Percentiles rank a stretch among this genome's conserved stretches.
Conservation (phyloP, 495 filamentous ascomycete genomes). For the Coniosporium apollinis region DNA sequence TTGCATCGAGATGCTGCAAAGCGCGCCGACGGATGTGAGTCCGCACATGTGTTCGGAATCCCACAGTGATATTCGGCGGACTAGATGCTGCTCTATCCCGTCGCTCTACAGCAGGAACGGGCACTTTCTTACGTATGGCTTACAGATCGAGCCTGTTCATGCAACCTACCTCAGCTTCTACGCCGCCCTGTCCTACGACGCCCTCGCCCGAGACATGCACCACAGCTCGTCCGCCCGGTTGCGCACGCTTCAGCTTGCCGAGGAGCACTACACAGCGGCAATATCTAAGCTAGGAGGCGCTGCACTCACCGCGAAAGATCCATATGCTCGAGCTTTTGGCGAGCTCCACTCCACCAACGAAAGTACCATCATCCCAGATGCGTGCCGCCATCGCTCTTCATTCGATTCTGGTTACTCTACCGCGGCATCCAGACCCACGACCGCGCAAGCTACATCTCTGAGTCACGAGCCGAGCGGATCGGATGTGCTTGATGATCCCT, state of each 20-base stretch:
- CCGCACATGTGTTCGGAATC: background rate
- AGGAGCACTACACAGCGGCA: slow-evolving; percentile 15
- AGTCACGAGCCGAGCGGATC: no score
- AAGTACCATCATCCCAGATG: no score
- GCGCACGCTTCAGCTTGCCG: slow-evolving; percentile 10
- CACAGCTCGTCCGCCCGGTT: slow-evolving; percentile 3
- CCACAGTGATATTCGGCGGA: background rate
- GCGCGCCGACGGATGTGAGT: slow-evolving; percentile 4
- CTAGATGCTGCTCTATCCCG: background rate
- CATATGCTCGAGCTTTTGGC: no score
- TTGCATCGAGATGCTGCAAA: slow-evolving; percentile 7
- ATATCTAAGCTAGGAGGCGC: no score
- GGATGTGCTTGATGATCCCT: no score
- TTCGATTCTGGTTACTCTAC: no score
- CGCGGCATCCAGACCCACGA: no score
- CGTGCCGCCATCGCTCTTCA: no score
- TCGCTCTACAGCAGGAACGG: background rate
- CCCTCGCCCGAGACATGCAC: slow-evolving; percentile 10
- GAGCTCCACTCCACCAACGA: no score
- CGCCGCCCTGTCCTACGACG: slow-evolving; percentile 13
- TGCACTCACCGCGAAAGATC: no score
- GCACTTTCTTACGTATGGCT: background rate
- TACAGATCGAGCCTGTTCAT: slow-evolving; percentile 10
- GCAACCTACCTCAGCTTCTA: slow-evolving; percentile 15
- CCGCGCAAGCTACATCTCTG: no score